A percentile compares a stretch with the other conserved stretches of the same genome.
Evolutionary conservation across 305 asterid genomes (phyloP).

Genomic region (Fraxinus nigra): DNA sequence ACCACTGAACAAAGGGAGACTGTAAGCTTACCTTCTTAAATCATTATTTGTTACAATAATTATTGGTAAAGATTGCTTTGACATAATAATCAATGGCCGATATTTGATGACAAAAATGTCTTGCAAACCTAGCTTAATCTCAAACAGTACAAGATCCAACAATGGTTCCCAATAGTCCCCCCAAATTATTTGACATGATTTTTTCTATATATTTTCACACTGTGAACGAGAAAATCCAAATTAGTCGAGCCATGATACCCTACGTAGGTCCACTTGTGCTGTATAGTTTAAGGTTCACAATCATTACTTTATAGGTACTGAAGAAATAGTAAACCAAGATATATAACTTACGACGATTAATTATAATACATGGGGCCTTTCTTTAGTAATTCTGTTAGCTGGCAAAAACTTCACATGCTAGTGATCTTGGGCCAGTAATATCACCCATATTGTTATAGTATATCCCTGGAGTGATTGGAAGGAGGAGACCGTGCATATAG

Average conservation of each 20-base stretch:
- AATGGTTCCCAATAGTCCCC: background rate
- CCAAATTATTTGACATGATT: background rate
- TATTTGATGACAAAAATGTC: background rate
- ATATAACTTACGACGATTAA: background rate
- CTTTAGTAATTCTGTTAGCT: constrained; percentile 5
- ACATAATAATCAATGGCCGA: background rate
- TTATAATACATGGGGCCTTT: background rate
- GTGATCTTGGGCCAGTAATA: constrained; percentile 3
- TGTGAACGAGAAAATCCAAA: background rate
- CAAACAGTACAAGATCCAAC: background rate
- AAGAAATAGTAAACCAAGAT: background rate
- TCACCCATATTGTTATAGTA: background rate
- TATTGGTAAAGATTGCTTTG: background rate
- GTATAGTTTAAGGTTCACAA: background rate
- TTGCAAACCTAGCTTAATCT: background rate
- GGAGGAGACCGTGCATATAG: constrained; percentile 17
- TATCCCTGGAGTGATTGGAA: background rate
- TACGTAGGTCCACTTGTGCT: background rate
- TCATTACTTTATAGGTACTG: background rate
- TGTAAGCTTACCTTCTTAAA: background rate
- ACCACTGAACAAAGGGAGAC: background rate
- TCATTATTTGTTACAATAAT: background rate
- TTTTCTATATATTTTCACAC: background rate
- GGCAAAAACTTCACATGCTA: background rate
- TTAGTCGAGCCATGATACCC: background rate